Evolutionary conservation across 2,329 filamentous ascomycete genomes (phyloP).

Genomic region (Diplodia mutila): DNA sequence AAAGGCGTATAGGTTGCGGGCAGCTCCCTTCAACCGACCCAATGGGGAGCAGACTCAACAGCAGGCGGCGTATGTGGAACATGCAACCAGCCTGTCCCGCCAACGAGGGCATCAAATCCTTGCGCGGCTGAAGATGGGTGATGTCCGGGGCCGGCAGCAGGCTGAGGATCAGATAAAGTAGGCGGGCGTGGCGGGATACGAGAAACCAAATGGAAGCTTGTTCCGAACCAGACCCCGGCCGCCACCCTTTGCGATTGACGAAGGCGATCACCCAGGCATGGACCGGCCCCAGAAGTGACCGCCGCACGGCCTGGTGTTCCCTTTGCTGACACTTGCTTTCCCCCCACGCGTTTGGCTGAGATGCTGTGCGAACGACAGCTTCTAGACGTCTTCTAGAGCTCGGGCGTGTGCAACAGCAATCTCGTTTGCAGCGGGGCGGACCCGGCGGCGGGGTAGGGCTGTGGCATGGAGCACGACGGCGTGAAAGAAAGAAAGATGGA

Average conservation of each 20-base stretch:
- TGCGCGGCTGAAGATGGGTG: no score
- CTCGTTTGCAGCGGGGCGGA: not conserved
- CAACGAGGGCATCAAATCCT: not conserved
- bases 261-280: not conserved
- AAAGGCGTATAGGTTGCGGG: not conserved
- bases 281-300: not conserved
- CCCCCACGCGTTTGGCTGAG: not conserved
- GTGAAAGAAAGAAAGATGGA: no score
- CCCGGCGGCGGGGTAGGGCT: not conserved
- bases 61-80: not conserved
- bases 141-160: no score
- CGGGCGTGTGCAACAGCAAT: not conserved
- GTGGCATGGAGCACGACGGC: no score
- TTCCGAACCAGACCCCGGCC: not conserved
- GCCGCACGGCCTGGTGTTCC: not conserved
- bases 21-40: constrained; percentile 11
- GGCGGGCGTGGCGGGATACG: not conserved
- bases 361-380: not conserved
- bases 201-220: not conserved
- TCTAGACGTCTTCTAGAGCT: constrained; percentile 12
- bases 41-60: not conserved
- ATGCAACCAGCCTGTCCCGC: no score
- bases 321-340: not conserved
- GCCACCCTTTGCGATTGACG: constrained; percentile 1
- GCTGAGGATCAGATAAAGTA: not conserved